phyloP scores from a whole-genome alignment of 306 rosid genomes.

The Delonix regia region DNA sequence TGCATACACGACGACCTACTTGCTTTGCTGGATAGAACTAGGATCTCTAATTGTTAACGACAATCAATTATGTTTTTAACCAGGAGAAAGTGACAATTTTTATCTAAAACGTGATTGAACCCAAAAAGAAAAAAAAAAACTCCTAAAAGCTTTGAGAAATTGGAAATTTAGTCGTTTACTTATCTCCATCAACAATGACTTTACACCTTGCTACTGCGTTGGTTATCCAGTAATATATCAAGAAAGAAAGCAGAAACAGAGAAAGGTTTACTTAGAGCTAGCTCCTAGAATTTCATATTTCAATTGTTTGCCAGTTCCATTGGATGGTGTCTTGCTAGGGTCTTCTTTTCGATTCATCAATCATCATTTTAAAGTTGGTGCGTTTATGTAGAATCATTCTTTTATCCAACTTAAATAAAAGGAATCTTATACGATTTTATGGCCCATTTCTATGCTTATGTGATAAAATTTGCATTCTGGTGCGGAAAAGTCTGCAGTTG shows the following conservation, averaged over 20 bases:
- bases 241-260: not conserved
- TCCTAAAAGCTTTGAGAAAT: not conserved
- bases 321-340: not conserved
- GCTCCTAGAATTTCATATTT: not conserved
- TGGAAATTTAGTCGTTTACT: not conserved
- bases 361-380: not conserved
- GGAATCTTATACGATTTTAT: not conserved
- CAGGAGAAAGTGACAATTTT: not conserved
- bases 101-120: not conserved
- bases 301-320: not conserved
- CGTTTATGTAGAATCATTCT: conserved; percentile 4
- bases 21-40: not conserved
- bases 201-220: too few relatives aligned
- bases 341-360: not conserved
- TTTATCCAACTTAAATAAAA: not conserved
- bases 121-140: not conserved
- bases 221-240: not conserved
- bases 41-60: not conserved
- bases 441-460: not conserved
- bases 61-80: not conserved
- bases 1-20: not conserved
- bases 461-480: conserved; percentile 20
- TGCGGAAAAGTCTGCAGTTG: conserved; percentile 12
- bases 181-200: not conserved
- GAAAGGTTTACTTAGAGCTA: not conserved